Percentiles rank a stretch among this genome's conserved stretches.
Conservation (phyloP, 106 monocot genomes). For the Agapanthus africanus region DNA sequence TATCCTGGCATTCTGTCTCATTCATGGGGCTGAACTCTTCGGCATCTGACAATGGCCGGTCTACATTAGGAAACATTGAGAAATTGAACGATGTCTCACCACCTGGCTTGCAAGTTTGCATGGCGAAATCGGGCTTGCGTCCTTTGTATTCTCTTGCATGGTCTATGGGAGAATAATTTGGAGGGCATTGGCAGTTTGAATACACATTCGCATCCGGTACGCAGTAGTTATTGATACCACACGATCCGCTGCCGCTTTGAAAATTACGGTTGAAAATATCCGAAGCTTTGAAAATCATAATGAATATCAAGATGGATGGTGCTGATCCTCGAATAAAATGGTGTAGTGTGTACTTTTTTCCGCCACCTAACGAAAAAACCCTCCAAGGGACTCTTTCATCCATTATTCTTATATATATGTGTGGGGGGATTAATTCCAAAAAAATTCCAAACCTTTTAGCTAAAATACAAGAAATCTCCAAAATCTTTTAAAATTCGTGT, state of each 20-base stretch:
- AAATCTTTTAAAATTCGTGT: too few relatives aligned
- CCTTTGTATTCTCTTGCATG: conserved; percentile 5
- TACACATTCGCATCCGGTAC: neutral
- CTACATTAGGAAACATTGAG: neutral
- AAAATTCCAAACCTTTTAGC: too few relatives aligned
- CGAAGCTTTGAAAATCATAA: too few relatives aligned
- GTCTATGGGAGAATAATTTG: conserved; percentile 9
- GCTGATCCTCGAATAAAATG: too few relatives aligned
- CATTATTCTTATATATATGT: too few relatives aligned
- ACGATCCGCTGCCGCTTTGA: conserved; percentile 10
- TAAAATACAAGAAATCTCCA: too few relatives aligned
- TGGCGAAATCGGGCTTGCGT: conserved; percentile 10
- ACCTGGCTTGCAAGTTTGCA: neutral
- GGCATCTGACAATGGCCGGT: neutral
- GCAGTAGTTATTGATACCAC: conserved; percentile 19
- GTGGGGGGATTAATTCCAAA: too few relatives aligned
- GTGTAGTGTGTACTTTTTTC: too few relatives aligned
- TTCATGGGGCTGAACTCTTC: neutral
- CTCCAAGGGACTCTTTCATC: too few relatives aligned
- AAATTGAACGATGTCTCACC: neutral
- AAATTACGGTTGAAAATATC: too few relatives aligned
- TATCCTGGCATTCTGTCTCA: neutral
- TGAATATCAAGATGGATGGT: too few relatives aligned
- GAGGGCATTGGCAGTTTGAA: conserved; percentile 8
- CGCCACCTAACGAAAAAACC: too few relatives aligned